A percentile compares a stretch with the other conserved stretches of the same genome.
Conservation (phyloP, 1,139 yeast species). For the Kluyveromyces sp. region DNA sequence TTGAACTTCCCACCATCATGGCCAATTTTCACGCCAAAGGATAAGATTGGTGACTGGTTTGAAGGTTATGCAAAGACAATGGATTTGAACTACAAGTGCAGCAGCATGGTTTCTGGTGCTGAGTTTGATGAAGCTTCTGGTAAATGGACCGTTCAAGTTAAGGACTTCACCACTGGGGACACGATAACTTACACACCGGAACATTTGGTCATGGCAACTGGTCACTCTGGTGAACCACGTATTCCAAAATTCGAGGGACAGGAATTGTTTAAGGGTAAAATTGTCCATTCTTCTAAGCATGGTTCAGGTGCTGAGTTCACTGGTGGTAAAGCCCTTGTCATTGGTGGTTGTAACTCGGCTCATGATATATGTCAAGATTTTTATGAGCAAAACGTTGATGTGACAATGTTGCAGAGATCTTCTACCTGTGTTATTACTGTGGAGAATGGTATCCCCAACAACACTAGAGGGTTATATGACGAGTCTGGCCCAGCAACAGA, state of each 20-base stretch:
- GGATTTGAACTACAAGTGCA: constrained; percentile 36
- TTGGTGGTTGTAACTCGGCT: constrained; percentile 40
- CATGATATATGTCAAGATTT: constrained; percentile 42
- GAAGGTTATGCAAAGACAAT: constrained; percentile 35
- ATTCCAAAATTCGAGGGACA: constrained; percentile 35
- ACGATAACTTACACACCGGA: constrained; percentile 22
- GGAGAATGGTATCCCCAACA: constrained; percentile 30
- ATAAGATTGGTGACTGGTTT: constrained; percentile 38
- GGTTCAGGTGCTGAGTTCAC: constrained; percentile 34
- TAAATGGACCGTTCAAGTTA: constrained; percentile 32
- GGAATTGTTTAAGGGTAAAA: constrained; percentile 33
- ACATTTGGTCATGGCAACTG: constrained; percentile 37
- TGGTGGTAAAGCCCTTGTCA: constrained; percentile 37
- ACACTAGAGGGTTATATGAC: constrained; percentile 32
- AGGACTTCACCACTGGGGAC: constrained; percentile 22
- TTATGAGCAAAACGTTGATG: constrained; percentile 37
- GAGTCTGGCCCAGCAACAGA: constrained; percentile 34
- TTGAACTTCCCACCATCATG: constrained; percentile 35
- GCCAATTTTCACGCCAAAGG: constrained; percentile 39
- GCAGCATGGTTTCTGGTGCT: constrained; percentile 31
- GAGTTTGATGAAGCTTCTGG: constrained; percentile 27
- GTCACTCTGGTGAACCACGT: constrained; percentile 39
- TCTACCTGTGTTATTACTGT: constrained; percentile 37
- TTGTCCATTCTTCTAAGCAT: constrained; percentile 37
- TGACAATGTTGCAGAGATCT: constrained; percentile 39